Percentiles rank a stretch among this genome's conserved stretches.
phyloP scores from a whole-genome alignment of 2,329 filamentous ascomycete genomes.

The Claviceps humidiphila region DNA sequence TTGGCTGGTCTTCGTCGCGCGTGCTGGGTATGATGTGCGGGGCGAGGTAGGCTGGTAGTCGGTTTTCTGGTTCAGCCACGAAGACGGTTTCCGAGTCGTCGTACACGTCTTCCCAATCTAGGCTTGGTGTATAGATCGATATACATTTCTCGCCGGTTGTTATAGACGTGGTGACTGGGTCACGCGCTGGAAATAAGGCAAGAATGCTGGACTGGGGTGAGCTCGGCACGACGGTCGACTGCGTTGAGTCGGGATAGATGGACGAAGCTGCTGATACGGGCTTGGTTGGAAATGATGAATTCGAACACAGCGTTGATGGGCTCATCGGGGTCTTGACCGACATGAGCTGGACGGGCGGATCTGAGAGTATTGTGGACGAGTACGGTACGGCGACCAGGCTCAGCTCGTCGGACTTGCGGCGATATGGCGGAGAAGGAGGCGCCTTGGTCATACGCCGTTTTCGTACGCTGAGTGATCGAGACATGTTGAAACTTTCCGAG shows the following conservation, averaged over 20 bases:
- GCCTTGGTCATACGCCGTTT: neutral
- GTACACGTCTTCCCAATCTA: neutral
- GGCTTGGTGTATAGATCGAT: neutral
- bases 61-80: neutral
- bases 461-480: neutral
- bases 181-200: neutral
- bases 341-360: neutral
- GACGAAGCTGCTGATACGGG: neutral
- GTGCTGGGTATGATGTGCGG: slow-evolving; percentile 3
- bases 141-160: neutral
- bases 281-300: neutral
- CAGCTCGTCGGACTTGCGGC: neutral
- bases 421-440: neutral
- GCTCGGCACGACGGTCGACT: neutral
- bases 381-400: slow-evolving; percentile 1
- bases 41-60: slow-evolving; percentile 2
- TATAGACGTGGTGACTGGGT: neutral
- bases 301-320: neutral
- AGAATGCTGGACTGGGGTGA: neutral
- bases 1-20: slow-evolving; percentile 1
- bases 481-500: neutral
- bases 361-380: neutral
- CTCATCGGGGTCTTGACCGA: neutral
- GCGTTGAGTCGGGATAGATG: slow-evolving; percentile 2
- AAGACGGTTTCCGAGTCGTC: neutral